Conservation (phyloP, 2,329 filamentous ascomycete genomes). For the Alternaria tenuissima region DNA sequence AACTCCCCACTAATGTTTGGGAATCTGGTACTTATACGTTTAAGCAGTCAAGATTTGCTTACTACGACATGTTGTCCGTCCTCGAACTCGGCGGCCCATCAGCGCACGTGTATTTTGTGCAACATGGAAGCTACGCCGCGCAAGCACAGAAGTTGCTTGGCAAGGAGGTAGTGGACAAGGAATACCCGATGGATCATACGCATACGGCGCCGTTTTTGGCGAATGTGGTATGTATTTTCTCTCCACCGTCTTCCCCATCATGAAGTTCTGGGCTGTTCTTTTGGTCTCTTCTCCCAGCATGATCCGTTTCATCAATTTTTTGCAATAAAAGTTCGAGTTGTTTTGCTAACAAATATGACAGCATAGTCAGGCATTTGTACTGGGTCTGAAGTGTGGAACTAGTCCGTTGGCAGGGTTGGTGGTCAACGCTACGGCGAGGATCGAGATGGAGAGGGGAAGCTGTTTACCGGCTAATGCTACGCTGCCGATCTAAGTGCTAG, state of each 20-base stretch:
- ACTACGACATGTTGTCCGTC: slow-evolving; percentile 56
- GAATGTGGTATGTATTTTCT: slow-evolving; percentile 16
- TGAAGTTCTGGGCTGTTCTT: background rate
- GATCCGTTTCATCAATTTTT: too few species aligned
- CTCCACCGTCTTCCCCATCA: background rate
- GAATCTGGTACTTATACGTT: background rate
- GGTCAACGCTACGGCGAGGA: slow-evolving; percentile 31
- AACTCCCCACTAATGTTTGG: slow-evolving; percentile 59
- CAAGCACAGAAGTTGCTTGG: slow-evolving; percentile 41
- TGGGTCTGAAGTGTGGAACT: slow-evolving; percentile 33
- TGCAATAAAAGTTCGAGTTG: too few species aligned
- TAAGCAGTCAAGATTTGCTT: background rate
- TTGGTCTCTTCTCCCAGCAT: background rate
- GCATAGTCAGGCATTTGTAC: slow-evolving; percentile 27
- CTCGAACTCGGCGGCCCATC: slow-evolving; percentile 52
- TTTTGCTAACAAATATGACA: background rate
- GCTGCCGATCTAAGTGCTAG: slow-evolving; percentile 15
- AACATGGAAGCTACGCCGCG: slow-evolving; percentile 65
- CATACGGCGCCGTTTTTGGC: slow-evolving; percentile 34
- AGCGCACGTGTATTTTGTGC: slow-evolving; percentile 55
- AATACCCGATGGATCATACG: slow-evolving; percentile 38
- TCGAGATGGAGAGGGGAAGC: slow-evolving; percentile 23
- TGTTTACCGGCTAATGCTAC: slow-evolving; percentile 31
- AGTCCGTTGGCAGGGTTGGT: slow-evolving; percentile 28
- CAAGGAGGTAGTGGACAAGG: slow-evolving; percentile 22